Evolutionary conservation across 139 green algal genomes (phyloP).

Genomic region (Trebouxia sp.): DNA sequence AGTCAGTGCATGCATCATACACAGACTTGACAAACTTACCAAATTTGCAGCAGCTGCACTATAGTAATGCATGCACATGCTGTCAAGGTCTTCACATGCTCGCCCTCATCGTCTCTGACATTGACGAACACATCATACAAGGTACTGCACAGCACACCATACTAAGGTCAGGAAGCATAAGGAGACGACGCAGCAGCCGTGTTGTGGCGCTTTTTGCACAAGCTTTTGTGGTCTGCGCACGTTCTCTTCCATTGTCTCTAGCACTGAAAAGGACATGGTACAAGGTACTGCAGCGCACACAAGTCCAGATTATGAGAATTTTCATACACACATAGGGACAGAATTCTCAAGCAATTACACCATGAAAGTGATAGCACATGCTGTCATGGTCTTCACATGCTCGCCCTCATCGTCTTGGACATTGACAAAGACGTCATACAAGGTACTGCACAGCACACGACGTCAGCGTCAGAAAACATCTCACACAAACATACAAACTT

Average conservation of each 20-base stretch:
- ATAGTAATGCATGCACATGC: not conserved
- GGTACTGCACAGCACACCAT: slow-evolving; percentile 46
- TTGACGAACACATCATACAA: slow-evolving; percentile 91
- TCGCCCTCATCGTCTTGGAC: slow-evolving; percentile 92
- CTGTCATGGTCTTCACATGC: slow-evolving; percentile 93
- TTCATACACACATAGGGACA: too few relatives aligned
- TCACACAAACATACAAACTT: not conserved
- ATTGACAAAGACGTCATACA: slow-evolving; percentile 91
- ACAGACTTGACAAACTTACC: not conserved
- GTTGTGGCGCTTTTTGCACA: not conserved
- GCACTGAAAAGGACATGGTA: too few relatives aligned
- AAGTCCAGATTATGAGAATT: too few relatives aligned
- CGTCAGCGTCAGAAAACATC: not conserved
- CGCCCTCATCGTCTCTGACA: slow-evolving; percentile 89
- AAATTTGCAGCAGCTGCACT: not conserved
- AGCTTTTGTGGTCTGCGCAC: too few relatives aligned
- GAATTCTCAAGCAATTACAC: slow-evolving; percentile 16
- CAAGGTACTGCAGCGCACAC: too few relatives aligned
- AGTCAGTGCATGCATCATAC: not conserved
- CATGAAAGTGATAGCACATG: slow-evolving; percentile 65
- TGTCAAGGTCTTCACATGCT: slow-evolving; percentile 92
- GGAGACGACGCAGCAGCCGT: not conserved
- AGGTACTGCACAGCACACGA: slow-evolving; percentile 38
- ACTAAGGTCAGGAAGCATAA: too few relatives aligned
- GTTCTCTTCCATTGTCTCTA: too few relatives aligned